Evolutionary conservation across 2,329 filamentous ascomycete species (phyloP).

Genomic region (Pseudogymnoascus sp.): DNA sequence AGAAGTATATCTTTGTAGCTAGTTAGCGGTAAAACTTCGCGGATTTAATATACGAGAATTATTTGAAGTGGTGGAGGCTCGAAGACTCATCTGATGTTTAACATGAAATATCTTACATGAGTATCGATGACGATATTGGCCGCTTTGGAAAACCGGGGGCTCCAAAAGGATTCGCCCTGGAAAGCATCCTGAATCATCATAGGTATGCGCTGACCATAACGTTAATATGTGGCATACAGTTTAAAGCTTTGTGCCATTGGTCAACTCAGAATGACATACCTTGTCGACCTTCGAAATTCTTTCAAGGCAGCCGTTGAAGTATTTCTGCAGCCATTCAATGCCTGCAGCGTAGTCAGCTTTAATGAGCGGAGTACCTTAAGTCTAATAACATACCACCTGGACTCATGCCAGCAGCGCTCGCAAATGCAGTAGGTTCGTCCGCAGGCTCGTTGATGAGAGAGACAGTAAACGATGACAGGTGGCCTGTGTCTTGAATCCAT

Average conservation of each 20-base stretch:
- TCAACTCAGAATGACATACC: neutral
- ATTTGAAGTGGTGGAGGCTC: too few relatives aligned
- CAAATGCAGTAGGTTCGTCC: neutral
- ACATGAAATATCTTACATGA: slow-evolving; percentile 14
- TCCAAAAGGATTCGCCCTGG: slow-evolving; percentile 24
- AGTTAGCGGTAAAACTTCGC: slow-evolving; percentile 9
- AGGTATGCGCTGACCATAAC: slow-evolving; percentile 20
- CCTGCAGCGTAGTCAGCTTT: neutral
- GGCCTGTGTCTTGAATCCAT: slow-evolving; percentile 24
- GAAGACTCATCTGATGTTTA: neutral
- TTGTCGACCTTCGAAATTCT: slow-evolving; percentile 22
- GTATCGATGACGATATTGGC: slow-evolving; percentile 28
- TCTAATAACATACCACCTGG: neutral
- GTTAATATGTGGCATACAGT: neutral
- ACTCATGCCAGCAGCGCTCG: neutral
- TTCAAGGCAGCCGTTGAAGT: slow-evolving; percentile 27
- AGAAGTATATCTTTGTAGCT: slow-evolving; percentile 23
- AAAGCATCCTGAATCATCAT: slow-evolving; percentile 31
- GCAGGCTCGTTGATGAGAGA: neutral
- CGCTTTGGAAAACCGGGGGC: slow-evolving; percentile 20
- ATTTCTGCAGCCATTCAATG: slow-evolving; percentile 26
- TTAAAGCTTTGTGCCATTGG: neutral
- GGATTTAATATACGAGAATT: too few relatives aligned
- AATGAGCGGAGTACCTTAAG: neutral
- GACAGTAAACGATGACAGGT: neutral